Base-by-base conservation (phyloP, 208 protist species). In the Strigomonas oncopelti region DNA sequence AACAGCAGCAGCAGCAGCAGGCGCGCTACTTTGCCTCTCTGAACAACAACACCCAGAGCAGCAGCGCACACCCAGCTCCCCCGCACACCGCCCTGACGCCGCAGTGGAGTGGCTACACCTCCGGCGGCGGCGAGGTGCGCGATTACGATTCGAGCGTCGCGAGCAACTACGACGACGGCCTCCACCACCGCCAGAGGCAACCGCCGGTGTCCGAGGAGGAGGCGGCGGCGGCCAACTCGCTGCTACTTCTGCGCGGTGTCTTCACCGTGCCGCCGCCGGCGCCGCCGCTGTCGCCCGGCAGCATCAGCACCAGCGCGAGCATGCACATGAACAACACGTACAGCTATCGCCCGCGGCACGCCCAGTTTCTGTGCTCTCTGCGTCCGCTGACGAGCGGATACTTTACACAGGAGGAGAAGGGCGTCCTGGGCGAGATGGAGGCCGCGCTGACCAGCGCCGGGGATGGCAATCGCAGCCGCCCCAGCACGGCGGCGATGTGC, bases 381-480 rank as follows among this genome's bases (percentile, higher is more conserved):
- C 65, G 78, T 1, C 74, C 78, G 3, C 42, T 83, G 7, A 42
- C 34, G 60, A 69, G 65, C 7, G 70, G 78, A 18, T 24, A 67
- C 18, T 24, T 83, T 0, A 70, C 63, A 31, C 62, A 52, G 24
- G 78, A 79, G 60, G 78, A 83, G 70, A 60, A n/a, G 14, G 77
- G 72, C 31, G 63, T 63, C 1, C 55, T 81, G 27, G 65, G 67
- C 22, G 54, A 27, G 18, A 25, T 27, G 25, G 22, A 18, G 25
- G 27, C n/a, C 24, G 54, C 54, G 9, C 18, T 58, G 4, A 11
- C 34, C 34, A 11, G 11, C 34, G 7, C 34, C 7, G 7, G 34
- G 34, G n/a, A n/a, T n/a, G n/a, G n/a, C n/a, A n/a, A n/a, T n/a
- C n/a, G n/a, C n/a, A n/a, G 34, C 34, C 34, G 34, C 34, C 34